Evolutionary conservation across 768 basidiomycete genomes (phyloP), one percentile per base, ranked within the genome.

Genomic region (Naganishia vaughanmartiniae): DNA sequence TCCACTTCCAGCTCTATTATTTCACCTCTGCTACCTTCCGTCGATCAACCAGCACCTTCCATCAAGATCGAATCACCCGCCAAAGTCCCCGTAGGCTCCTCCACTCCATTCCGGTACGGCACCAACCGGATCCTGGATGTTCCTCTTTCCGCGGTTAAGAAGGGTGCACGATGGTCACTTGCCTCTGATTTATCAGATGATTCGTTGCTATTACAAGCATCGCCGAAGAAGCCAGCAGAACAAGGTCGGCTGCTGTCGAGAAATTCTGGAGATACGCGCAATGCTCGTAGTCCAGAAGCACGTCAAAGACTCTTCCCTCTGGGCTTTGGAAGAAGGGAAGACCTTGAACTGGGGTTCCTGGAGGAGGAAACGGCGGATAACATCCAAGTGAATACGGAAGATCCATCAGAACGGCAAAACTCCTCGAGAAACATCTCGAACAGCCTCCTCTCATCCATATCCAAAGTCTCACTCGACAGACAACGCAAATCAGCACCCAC

Each of bases 101-200:
- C 19, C 2, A 63, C 60, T 7, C 60, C 60, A 28, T 63, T 63
- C 60, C 36, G 60, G 1, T 63, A 45, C 30, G 60, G 60, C 26
- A 63, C 60, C 26, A 63, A 63, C 26, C 60, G 60, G 24, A 63
- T 63, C 26, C 39, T 63, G n/a, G 39, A 63, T n/a, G 60, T 63
- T 1, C 60, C 60, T 36, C 60, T 63, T 36, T 63, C 60, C 10
- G 60, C 60, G 9, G 42, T 63, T 24, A 63, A 63, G 42, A 63
- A 63, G 33, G 60, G 60, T 12, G 24, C n/a, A 12, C 36, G 60
- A 21, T 63, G 60, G 60, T 63, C 60, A 26, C 60, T 63, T 26
- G 60, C 60, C 24, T 63, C 60, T 21, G 60, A 63, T 28, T 42
- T 63, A 24, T 63, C 60, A 3, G 60, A 63, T 42, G 60, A 63